Evolutionary conservation across 306 rosid species (phyloP).

Genomic region (Trichosanthes cucumerina): DNA sequence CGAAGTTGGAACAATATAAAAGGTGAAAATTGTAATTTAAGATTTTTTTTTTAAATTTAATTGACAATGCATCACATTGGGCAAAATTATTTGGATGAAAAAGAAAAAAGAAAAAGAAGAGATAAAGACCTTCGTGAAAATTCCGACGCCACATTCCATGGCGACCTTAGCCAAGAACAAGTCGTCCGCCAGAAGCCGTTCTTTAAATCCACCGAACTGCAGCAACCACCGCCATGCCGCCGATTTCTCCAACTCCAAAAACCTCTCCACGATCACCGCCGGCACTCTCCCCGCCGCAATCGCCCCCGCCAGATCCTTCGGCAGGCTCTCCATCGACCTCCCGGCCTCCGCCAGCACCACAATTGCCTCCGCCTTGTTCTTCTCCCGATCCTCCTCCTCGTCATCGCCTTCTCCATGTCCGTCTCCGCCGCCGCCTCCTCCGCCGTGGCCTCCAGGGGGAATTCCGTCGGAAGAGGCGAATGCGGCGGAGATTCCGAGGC

Average conservation of each 20-base stretch:
- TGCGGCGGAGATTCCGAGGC: slow-evolving; percentile 10
- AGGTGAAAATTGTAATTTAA: no score
- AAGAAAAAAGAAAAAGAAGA: no score
- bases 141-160: slow-evolving; percentile 76
- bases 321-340: slow-evolving; percentile 53
- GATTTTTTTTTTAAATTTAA: no score
- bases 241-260: slow-evolving; percentile 61
- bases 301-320: slow-evolving; percentile 68
- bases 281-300: slow-evolving; percentile 59
- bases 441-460: slow-evolving; percentile 11
- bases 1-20: no score
- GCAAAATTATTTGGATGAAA: no score
- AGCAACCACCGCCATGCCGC: slow-evolving; percentile 53
- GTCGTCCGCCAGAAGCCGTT: slow-evolving; percentile 85
- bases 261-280: slow-evolving; percentile 55
- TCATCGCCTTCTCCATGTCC: slow-evolving; percentile 12
- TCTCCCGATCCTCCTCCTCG: slow-evolving; percentile 39
- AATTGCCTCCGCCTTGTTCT: slow-evolving; percentile 54
- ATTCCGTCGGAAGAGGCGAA: slow-evolving; percentile 12
- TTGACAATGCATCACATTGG: no score
- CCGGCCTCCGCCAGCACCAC: slow-evolving; percentile 50
- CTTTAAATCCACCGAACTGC: slow-evolving; percentile 73
- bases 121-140: slow-evolving; percentile 82
- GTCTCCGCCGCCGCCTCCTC: background rate
- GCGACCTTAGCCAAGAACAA: slow-evolving; percentile 76